These are phyloP conservation scores for Pichia sp. DNA, from an alignment of 1,139 yeast genomes.

Conservation along the genomic window DNA sequence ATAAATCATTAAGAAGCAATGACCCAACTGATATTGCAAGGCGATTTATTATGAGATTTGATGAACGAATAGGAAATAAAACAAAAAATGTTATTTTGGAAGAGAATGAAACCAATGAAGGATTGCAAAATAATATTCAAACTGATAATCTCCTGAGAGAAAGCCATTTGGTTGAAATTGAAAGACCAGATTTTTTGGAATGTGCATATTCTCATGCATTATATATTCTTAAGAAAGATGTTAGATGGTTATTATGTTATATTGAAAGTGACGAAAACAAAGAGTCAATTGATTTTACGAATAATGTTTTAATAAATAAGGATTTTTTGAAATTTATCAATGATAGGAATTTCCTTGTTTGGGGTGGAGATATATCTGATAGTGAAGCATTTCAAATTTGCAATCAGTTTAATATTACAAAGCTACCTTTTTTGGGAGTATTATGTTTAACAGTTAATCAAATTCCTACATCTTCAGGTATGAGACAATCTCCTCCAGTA, in stretches of 20 bases:
- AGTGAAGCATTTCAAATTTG: conserved; percentile 85
- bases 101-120: background rate
- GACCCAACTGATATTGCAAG: conserved; percentile 30
- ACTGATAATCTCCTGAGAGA: conserved; percentile 5
- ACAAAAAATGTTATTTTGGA: conserved; percentile 3
- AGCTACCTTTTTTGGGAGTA: conserved; percentile 75
- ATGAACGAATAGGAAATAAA: conserved; percentile 26
- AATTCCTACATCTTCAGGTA: conserved; percentile 56
- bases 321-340: conserved; percentile 47
- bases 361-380: conserved; percentile 85
- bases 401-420: conserved; percentile 63
- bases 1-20: conserved; percentile 18
- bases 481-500: conserved; percentile 44
- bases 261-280: conserved; percentile 73
- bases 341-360: conserved; percentile 51
- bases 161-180: conserved; percentile 18
- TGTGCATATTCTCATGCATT: conserved; percentile 78
- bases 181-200: conserved; percentile 43
- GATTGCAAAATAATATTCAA: background rate
- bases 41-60: conserved; percentile 27
- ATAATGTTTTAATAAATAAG: conserved; percentile 50
- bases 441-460: conserved; percentile 51
- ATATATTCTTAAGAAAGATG: conserved; percentile 57
- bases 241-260: conserved; percentile 66
- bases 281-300: conserved; percentile 47